Evolutionary conservation across 2,329 filamentous ascomycete species (phyloP).

Genomic region (Alternaria incomplexa): DNA sequence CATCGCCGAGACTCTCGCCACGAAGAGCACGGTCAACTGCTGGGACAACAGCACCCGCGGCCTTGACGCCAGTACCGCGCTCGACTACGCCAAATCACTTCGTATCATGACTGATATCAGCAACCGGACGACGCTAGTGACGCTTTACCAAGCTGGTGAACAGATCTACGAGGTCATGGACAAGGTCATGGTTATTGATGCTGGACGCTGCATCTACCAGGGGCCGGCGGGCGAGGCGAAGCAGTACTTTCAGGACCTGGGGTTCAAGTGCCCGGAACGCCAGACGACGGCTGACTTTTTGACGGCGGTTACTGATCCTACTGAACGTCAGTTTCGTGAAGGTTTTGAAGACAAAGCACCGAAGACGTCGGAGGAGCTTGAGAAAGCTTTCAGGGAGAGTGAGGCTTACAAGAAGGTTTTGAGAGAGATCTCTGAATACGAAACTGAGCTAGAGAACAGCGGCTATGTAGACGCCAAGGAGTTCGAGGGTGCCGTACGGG

Average conservation of each 20-base stretch:
- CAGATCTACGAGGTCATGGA: slow-evolving; percentile 77
- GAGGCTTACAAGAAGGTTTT: slow-evolving; percentile 66
- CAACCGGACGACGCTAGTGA: slow-evolving; percentile 73
- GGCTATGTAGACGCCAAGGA: slow-evolving; percentile 66
- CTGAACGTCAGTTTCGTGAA: slow-evolving; percentile 70
- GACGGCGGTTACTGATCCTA: slow-evolving; percentile 75
- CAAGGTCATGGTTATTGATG: slow-evolving; percentile 79
- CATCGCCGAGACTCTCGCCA: slow-evolving; percentile 78
- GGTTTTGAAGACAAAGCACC: slow-evolving; percentile 67
- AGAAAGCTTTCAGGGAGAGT: slow-evolving; percentile 70
- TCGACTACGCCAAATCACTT: slow-evolving; percentile 78
- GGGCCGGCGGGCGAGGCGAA: slow-evolving; percentile 67
- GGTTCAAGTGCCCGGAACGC: slow-evolving; percentile 64
- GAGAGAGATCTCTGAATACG: slow-evolving; percentile 67
- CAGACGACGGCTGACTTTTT: slow-evolving; percentile 80
- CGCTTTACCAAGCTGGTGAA: slow-evolving; percentile 74
- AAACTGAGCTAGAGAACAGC: slow-evolving; percentile 62
- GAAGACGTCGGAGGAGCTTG: slow-evolving; percentile 72
- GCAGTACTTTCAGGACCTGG: slow-evolving; percentile 70
- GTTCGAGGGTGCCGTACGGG: slow-evolving; percentile 70
- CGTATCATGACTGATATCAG: slow-evolving; percentile 81
- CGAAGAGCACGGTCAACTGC: slow-evolving; percentile 69
- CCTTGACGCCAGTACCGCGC: slow-evolving; percentile 78
- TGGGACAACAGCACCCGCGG: slow-evolving; percentile 84
- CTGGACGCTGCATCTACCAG: slow-evolving; percentile 72